phyloP scores from a whole-genome alignment of 805 yeast genomes.

The Metschnikowia arizonensis region DNA sequence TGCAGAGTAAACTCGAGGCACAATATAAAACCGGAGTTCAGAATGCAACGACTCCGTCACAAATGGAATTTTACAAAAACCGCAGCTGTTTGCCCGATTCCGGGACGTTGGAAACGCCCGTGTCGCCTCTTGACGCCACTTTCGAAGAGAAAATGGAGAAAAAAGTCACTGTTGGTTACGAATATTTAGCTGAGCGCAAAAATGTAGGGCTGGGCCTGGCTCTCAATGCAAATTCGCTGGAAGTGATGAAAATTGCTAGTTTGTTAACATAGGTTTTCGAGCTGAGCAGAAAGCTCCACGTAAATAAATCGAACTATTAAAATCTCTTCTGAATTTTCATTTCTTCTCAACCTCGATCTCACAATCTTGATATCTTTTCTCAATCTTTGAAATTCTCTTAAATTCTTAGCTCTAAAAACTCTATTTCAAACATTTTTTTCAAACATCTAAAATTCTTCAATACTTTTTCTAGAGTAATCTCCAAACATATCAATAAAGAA shows the following conservation, averaged over 20 bases:
- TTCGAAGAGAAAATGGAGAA: background rate
- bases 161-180: background rate
- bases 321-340: too few species aligned
- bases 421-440: too few species aligned
- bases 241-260: conserved; percentile 2
- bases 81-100: background rate
- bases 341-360: too few species aligned
- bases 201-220: background rate
- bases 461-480: too few species aligned
- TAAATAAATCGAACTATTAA: background rate
- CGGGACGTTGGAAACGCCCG: background rate
- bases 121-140: background rate
- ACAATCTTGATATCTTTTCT: too few species aligned
- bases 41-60: background rate
- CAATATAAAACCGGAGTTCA: background rate
- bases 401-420: too few species aligned
- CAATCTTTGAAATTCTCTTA: too few species aligned
- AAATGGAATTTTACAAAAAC: background rate
- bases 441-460: too few species aligned
- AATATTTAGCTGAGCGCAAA: background rate
- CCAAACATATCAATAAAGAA: too few species aligned
- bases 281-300: background rate
- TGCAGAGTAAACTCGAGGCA: background rate
- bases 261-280: background rate
- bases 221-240: background rate